phyloP scores from a whole-genome alignment of 345 rosid species.

The Alliaria petiolata region DNA sequence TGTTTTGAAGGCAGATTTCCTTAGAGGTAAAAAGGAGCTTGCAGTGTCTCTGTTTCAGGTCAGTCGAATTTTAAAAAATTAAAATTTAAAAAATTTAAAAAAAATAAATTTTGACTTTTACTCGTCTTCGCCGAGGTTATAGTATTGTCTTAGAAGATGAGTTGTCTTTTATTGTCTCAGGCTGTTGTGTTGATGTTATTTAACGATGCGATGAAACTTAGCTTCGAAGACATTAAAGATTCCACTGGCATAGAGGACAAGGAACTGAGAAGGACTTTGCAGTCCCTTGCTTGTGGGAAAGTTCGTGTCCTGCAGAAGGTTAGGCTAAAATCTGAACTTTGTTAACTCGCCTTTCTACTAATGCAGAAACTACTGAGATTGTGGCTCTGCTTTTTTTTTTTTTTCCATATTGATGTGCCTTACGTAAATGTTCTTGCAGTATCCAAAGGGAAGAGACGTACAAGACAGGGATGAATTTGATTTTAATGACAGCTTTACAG shows the following conservation, averaged over 20 bases:
- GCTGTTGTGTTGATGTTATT: conserved; percentile 96
- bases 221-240: conserved; percentile 88
- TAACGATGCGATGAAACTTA: conserved; percentile 87
- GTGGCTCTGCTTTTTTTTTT: neutral
- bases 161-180: conserved; percentile 38
- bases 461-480: conserved; percentile 83
- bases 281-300: conserved; percentile 98
- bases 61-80: conserved; percentile 34
- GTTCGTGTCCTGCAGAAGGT: conserved; percentile 93
- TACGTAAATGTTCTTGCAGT: conserved; percentile 35
- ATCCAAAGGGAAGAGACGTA: conserved; percentile 92
- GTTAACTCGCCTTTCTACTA: neutral
- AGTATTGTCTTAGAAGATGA: conserved; percentile 5
- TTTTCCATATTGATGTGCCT: neutral
- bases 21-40: conserved; percentile 91
- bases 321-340: neutral
- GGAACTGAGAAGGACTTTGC: conserved; percentile 89
- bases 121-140: neutral
- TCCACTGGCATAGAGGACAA: conserved; percentile 93
- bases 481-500: conserved; percentile 77
- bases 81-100: too few relatives aligned
- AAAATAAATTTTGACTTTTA: too few relatives aligned
- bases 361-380: neutral
- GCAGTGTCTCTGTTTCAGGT: conserved; percentile 98
- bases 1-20: conserved; percentile 87